Evolutionary conservation across 208 protist species (phyloP), one percentile per base, ranked within the genome.

Genomic region (Trypanosoma conorhini): DNA sequence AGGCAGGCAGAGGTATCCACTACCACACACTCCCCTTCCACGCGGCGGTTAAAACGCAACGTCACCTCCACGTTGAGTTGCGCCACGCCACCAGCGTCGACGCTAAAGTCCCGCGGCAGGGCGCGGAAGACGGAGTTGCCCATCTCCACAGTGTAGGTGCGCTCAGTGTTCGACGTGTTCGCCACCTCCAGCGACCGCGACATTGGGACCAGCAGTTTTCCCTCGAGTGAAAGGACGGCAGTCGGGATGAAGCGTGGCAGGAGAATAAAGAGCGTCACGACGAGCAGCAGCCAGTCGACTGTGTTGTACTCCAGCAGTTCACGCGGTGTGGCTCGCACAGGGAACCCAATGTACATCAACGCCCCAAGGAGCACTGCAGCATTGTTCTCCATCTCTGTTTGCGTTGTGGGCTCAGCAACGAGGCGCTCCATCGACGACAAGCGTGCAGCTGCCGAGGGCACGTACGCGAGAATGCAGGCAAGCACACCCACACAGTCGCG

Each of bases 161-260:
- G 84, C 15, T 75, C 70, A 8, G 77, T 57, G 50, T 62, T 50
- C 3, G 74, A 81, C 12, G 86, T 62, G 79, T 98, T 98, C 33
- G 55, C 72, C 24, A 98, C 69, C 60, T 95, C 89, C 46, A 98
- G 65, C 0, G 76, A 66, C 64, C 92, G 89, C 10, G 76, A 80
- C 46, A 97, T 83, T 12, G 70, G 61, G 22, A 90, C 81, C 24
- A 96, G 87, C 35, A 98, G 75, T 62, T 85, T 85, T 22, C 94
- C 92, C 42, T 87, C 71, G 55, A 98, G 94, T 17, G 77, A 51
- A 21, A 98, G 74, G 1, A 79, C 83, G 5, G 85, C 72, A 44
- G 77, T 65, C 15, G 87, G 79, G 30, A 94, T 79, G 72, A 75
- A 98, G 50, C 86, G 82, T 13, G 92, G 93, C 56, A 98, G 77